Percentiles rank a stretch among this genome's conserved stretches.
phyloP scores from a whole-genome alignment of 1,284 basidiomycete species.

The Leccinum proximum region DNA sequence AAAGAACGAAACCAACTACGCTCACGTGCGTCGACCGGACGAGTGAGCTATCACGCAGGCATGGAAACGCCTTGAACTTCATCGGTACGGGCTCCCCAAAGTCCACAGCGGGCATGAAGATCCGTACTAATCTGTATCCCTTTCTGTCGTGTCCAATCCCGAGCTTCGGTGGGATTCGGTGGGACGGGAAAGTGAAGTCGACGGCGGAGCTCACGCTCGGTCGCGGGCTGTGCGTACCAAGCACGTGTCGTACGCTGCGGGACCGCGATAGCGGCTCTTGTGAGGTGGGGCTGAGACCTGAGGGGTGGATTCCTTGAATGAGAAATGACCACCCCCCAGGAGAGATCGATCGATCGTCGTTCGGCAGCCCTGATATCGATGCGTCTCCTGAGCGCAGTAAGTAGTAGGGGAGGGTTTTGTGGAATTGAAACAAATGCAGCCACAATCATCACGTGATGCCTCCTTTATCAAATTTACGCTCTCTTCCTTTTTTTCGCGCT shows the following conservation, averaged over 20 bases:
- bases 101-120: conserved; percentile 1
- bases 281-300: conserved; percentile 9
- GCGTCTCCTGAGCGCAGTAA: no score
- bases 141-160: not conserved
- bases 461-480: no score
- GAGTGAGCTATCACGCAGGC: not conserved
- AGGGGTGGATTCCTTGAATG: no score
- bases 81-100: not conserved
- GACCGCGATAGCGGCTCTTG: conserved; percentile 6
- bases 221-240: conserved; percentile 2
- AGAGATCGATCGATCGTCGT: no score
- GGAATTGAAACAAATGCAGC: no score
- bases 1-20: not conserved
- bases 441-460: no score
- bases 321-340: no score
- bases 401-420: no score
- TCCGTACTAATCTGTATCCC: conserved; percentile 8
- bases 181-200: not conserved
- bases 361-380: no score
- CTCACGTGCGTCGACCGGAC: not conserved
- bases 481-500: no score
- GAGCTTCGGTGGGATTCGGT: no score
- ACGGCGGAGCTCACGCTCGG: conserved; percentile 1
- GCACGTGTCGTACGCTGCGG: conserved; percentile 10
- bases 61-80: not conserved